Conservation (phyloP, 257 asterid species). For the Rubia yunnanensis region DNA sequence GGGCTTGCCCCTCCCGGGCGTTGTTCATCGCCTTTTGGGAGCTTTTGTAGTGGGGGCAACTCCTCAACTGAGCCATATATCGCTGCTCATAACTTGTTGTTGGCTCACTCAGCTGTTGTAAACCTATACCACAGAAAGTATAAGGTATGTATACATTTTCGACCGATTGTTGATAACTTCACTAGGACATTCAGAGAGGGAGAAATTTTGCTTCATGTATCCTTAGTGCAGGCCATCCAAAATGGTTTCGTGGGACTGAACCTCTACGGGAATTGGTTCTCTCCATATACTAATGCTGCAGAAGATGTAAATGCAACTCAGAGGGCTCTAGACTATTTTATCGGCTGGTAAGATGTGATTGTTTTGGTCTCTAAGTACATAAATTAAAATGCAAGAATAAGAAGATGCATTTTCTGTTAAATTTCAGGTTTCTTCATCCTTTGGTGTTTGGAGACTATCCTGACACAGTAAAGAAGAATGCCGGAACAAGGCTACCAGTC, state of each 20-base stretch:
- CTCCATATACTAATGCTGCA: neutral
- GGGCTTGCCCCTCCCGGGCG: conserved; percentile 7
- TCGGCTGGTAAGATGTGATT: conserved; percentile 1
- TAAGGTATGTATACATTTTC: neutral
- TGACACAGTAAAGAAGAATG: neutral
- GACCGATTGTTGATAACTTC: too few relatives aligned
- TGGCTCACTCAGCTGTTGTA: neutral
- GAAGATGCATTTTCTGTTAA: neutral
- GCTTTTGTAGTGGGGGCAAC: neutral
- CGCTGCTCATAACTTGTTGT: neutral
- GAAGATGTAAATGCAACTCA: conserved; percentile 4
- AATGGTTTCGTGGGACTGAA: conserved; percentile 3
- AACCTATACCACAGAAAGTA: neutral
- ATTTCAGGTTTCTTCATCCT: conserved; percentile 4
- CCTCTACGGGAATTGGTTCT: neutral
- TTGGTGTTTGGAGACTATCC: conserved; percentile 8
- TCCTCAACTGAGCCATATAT: conserved; percentile 2
- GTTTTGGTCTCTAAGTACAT: neutral
- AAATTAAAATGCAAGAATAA: neutral
- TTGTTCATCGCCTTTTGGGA: neutral
- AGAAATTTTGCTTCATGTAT: neutral
- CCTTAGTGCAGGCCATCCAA: neutral
- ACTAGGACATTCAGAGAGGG: too few relatives aligned
- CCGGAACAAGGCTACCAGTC: neutral
- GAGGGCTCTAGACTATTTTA: neutral